These are phyloP conservation scores for Domatiomyces catenatus DNA, from an alignment of 2,329 filamentous ascomycete genomes.

Conservation along the genomic window DNA sequence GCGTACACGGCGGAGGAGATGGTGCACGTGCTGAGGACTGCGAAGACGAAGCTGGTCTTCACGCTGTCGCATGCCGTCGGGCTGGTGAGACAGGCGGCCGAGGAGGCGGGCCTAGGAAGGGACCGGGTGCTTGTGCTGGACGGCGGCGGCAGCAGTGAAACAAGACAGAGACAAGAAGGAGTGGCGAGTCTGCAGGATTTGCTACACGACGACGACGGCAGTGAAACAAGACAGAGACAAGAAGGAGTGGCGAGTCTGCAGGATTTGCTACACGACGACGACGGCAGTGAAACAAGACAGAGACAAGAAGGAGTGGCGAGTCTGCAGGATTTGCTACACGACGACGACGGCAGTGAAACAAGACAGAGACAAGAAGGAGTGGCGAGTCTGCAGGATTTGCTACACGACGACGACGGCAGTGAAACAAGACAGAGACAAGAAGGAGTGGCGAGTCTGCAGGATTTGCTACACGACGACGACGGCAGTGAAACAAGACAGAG, in stretches of 20 bases:
- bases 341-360: too few relatives aligned
- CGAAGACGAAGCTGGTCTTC: constrained; percentile 31
- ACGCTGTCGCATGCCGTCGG: constrained; percentile 25
- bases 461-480: constrained; percentile 24
- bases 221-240: too few relatives aligned
- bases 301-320: too few relatives aligned
- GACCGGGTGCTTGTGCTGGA: constrained; percentile 42
- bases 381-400: background rate
- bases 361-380: background rate
- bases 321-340: too few relatives aligned
- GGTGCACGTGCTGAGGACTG: constrained; percentile 46
- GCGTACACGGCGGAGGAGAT: constrained; percentile 55
- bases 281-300: too few relatives aligned
- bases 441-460: background rate
- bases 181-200: too few relatives aligned
- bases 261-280: constrained; percentile 24
- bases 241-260: background rate
- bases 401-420: constrained; percentile 21
- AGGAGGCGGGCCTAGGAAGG: constrained; percentile 37
- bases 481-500: too few relatives aligned
- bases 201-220: too few relatives aligned
- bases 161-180: too few relatives aligned
- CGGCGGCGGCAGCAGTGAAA: constrained; percentile 20
- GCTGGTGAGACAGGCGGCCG: constrained; percentile 38
- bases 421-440: too few relatives aligned